Conservation (phyloP, 1,139 yeast genomes). For the Diutina rugosa region DNA sequence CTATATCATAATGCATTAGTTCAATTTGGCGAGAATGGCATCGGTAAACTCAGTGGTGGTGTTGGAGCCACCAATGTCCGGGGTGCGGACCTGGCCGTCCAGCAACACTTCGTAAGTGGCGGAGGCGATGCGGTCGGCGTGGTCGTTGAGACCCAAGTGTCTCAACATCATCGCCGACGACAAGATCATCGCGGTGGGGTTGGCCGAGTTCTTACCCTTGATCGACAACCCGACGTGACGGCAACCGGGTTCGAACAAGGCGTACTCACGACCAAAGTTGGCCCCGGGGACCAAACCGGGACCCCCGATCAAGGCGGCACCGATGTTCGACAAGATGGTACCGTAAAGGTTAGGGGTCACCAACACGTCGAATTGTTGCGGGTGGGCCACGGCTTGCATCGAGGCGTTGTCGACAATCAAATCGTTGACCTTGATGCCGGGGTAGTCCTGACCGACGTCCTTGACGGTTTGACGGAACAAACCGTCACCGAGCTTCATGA, state of each 20-base stretch:
- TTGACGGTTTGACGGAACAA: slow-evolving; percentile 90
- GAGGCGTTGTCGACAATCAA: slow-evolving; percentile 98
- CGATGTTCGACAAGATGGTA: slow-evolving; percentile 91
- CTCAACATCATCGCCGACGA: slow-evolving; percentile 86
- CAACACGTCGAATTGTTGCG: slow-evolving; percentile 95
- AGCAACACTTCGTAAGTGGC: slow-evolving; percentile 87
- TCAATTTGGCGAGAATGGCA: slow-evolving; percentile 59
- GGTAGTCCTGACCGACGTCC: slow-evolving; percentile 83
- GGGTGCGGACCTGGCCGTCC: slow-evolving; percentile 70
- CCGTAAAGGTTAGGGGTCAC: slow-evolving; percentile 98
- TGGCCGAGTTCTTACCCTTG: slow-evolving; percentile 87
- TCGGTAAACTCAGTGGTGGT: slow-evolving; percentile 90
- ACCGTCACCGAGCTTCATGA: slow-evolving; percentile 98
- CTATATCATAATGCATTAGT: background rate
- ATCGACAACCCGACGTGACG: slow-evolving; percentile 98
- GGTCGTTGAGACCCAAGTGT: slow-evolving; percentile 77
- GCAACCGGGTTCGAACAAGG: slow-evolving; percentile 98
- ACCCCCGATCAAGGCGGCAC: slow-evolving; percentile 97
- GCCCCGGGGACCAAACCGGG: slow-evolving; percentile 99
- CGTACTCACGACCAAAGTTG: slow-evolving; percentile 94
- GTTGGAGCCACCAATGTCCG: slow-evolving; percentile 81
- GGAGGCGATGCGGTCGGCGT: slow-evolving; percentile 75
- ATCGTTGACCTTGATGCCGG: slow-evolving; percentile 73
- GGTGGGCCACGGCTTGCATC: slow-evolving; percentile 97
- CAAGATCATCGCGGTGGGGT: slow-evolving; percentile 96